Evolutionary conservation across 2,329 filamentous ascomycete species (phyloP).

Genomic region (Rutstroemia sydowiana): DNA sequence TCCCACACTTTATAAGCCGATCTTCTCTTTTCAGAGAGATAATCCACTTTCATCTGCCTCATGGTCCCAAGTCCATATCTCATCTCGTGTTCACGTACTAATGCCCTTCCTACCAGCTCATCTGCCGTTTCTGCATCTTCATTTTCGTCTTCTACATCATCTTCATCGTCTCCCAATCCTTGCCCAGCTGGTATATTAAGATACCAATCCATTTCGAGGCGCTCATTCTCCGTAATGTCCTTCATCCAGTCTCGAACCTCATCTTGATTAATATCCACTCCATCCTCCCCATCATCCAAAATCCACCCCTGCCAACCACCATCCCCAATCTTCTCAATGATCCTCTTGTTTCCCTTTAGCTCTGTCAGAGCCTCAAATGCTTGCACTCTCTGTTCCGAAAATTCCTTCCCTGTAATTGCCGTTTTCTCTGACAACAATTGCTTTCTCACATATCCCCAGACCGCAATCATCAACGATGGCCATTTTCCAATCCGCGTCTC

Average conservation of each 20-base stretch:
- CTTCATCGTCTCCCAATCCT: conserved; percentile 17
- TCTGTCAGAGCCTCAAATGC: conserved; percentile 38
- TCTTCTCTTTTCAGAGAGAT: conserved; percentile 55
- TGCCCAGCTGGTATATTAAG: conserved; percentile 39
- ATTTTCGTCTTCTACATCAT: conserved; percentile 27
- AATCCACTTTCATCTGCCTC: conserved; percentile 70
- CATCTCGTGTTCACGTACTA: conserved; percentile 14
- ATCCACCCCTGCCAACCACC: conserved; percentile 48
- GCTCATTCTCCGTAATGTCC: conserved; percentile 41
- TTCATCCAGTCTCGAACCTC: conserved; percentile 57
- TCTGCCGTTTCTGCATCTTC: conserved; percentile 29
- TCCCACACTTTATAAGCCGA: conserved; percentile 60
- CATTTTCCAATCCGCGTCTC: conserved; percentile 39
- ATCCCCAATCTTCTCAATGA: conserved; percentile 39
- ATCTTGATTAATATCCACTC: conserved; percentile 42
- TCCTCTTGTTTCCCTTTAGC: conserved; percentile 36
- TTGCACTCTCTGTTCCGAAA: conserved; percentile 39
- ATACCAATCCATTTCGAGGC: conserved; percentile 50
- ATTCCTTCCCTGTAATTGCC: conserved; percentile 34
- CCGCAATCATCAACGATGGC: conserved; percentile 48
- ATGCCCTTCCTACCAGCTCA: conserved; percentile 20
- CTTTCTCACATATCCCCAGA: conserved; percentile 53
- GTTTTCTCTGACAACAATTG: conserved; percentile 33
- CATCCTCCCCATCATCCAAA: conserved; percentile 36
- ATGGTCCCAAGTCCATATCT: conserved; percentile 43